Base-by-base conservation (phyloP, 495 filamentous ascomycete species). In the Lasiosphaeriaceae sp. region DNA sequence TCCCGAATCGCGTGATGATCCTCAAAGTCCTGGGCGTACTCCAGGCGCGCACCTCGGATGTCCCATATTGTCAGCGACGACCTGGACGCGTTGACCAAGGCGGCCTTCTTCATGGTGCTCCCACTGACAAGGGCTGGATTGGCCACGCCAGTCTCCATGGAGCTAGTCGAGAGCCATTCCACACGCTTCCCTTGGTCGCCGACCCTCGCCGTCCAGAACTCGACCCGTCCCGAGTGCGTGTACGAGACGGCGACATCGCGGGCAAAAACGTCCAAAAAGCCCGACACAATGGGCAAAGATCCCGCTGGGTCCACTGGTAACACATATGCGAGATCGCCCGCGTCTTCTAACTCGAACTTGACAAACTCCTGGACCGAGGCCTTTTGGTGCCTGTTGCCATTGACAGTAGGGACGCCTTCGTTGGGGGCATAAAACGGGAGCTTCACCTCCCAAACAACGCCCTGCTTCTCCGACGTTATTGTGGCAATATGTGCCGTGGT, bases 21-120 rank as follows among this genome's bases (percentile, higher is more conserved):
- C 55, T 86, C 83, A 61, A 90, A 94, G 44, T 83, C 78, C 55
- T 91, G 82, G 52, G 86, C 78, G 66, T 88, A 91, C 69, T 97
- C 93, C 2, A 97, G 75, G 66, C 90, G 87, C 2, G 84, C 84
- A 47, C 87, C 89, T 60, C 85, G 83, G 5, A 88, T 88, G 66
- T 96, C 92, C 93, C 93, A 97, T 52, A 97, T 95, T 0, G 90
- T 94, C 55, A 97, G 69, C 50, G 84, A 83, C n/a, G 86, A 90
- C 49, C 85, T 82, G 20, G 77, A 73, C 8, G 83, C 71, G 66
- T 92, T 87, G 39, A 95, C 89, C 4, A 96, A 72, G 3, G 92
- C 92, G 20, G 90, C 89, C 69, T 94, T 97, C 54, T 90, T 84
- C 60, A 92, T 89, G 16, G 86, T 90, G 67, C 87, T 96, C 11